Percentiles rank a stretch among this genome's conserved stretches.
Conservation (phyloP, 768 basidiomycete genomes). For the Leccinum sublutescens region DNA sequence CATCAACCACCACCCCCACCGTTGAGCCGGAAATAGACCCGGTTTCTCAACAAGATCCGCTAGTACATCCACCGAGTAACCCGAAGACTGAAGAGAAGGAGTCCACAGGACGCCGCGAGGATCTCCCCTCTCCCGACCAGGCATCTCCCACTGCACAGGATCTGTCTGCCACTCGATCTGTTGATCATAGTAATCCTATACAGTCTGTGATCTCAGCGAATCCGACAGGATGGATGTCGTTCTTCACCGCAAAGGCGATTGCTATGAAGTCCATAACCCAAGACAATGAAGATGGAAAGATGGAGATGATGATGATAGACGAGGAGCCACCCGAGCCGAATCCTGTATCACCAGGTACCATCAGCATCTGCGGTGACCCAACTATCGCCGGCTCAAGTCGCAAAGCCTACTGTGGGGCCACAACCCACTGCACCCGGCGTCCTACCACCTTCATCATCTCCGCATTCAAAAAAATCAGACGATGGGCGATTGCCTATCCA, state of each 20-base stretch:
- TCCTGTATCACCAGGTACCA: slow-evolving; percentile 6
- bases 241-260: slow-evolving; percentile 50
- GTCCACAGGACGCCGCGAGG: not conserved
- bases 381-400: slow-evolving; percentile 14
- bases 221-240: slow-evolving; percentile 57
- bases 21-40: slow-evolving; percentile 8
- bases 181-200: slow-evolving; percentile 45
- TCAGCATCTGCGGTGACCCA: slow-evolving; percentile 15
- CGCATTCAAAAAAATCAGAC: slow-evolving; percentile 14
- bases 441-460: slow-evolving; percentile 11
- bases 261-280: slow-evolving; percentile 51
- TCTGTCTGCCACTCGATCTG: slow-evolving; percentile 6
- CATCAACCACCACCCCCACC: slow-evolving; percentile 19
- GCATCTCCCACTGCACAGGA: slow-evolving; percentile 10
- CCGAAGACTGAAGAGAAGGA: slow-evolving; percentile 4
- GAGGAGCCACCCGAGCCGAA: slow-evolving; percentile 35
- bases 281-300: slow-evolving; percentile 52
- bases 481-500: slow-evolving; percentile 16
- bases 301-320: slow-evolving; percentile 81
- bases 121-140: not conserved
- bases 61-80: not conserved
- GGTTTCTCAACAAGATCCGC: slow-evolving; percentile 10
- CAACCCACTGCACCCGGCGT: slow-evolving; percentile 8
- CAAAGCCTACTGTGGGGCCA: slow-evolving; percentile 8
- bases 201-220: slow-evolving; percentile 49